A percentile compares a stretch with the other conserved stretches of the same genome.
These are phyloP conservation scores for Fibroporia radiculosa DNA, from an alignment of 768 basidiomycete species.

Conservation along the genomic window DNA sequence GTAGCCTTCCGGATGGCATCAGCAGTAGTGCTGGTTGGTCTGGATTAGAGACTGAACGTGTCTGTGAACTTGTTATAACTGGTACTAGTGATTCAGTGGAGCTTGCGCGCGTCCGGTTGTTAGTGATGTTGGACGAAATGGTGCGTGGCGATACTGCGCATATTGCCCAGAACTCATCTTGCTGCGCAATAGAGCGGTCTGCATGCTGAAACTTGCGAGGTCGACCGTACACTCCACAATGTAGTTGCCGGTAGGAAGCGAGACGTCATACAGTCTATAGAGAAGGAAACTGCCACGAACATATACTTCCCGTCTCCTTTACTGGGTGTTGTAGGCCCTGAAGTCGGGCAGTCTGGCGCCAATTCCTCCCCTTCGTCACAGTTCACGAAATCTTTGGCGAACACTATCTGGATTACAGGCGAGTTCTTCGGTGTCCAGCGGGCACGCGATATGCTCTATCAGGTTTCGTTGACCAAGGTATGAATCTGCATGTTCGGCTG, in stretches of 20 bases:
- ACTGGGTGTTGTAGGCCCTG: conserved; percentile 75
- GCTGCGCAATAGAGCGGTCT: conserved; percentile 64
- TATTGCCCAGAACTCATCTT: not conserved
- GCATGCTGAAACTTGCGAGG: conserved; percentile 85
- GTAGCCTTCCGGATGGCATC: conserved; percentile 72
- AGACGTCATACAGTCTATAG: conserved; percentile 78
- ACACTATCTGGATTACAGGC: conserved; percentile 92
- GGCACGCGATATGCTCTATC: conserved; percentile 91
- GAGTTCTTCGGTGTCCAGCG: conserved; percentile 96
- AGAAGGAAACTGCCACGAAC: conserved; percentile 96
- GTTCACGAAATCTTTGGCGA: conserved; percentile 48
- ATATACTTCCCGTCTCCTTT: conserved; percentile 91
- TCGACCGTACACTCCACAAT: conserved; percentile 90
- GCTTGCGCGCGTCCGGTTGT: conserved; percentile 78
- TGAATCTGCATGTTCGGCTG: not conserved
- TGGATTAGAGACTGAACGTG: conserved; percentile 88
- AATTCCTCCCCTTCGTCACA: conserved; percentile 30
- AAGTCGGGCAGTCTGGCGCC: conserved; percentile 32
- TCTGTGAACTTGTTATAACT: conserved; percentile 88
- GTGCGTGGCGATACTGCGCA: conserved; percentile 38
- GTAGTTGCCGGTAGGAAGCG: conserved; percentile 91
- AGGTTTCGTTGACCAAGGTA: conserved; percentile 83
- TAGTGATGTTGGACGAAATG: conserved; percentile 93
- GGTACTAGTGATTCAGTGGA: conserved; percentile 87
- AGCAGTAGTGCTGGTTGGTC: conserved; percentile 75